phyloP scores from a whole-genome alignment of 1,139 yeast genomes.

The Candida tropicalis region DNA sequence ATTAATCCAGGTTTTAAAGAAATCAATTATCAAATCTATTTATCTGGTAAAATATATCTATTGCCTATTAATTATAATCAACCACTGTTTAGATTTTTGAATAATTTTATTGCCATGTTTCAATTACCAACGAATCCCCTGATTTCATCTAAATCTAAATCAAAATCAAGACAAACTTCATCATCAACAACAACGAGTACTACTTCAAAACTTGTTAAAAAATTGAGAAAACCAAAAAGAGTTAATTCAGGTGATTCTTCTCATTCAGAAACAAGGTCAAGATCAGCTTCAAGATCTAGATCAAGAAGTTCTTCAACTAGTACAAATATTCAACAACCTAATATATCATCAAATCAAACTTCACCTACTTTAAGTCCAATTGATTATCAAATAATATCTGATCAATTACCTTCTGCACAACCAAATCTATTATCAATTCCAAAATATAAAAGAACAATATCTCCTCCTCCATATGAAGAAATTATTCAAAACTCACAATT shows the following conservation, averaged over 20 bases:
- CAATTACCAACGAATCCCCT: not conserved
- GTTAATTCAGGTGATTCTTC: not conserved
- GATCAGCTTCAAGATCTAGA: not conserved
- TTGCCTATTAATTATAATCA: conserved; percentile 6
- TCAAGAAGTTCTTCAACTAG: conserved; percentile 9
- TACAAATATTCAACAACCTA: not conserved
- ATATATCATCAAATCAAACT: not conserved
- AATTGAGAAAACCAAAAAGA: conserved; percentile 2
- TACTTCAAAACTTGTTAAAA: too few species aligned
- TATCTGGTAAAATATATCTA: conserved; percentile 13
- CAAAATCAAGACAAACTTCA: too few species aligned
- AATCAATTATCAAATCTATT: conserved; percentile 11
- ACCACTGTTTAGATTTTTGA: not conserved
- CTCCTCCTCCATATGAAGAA: conserved; percentile 8
- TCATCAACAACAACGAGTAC: too few species aligned
- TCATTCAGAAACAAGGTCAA: not conserved
- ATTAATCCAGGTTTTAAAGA: conserved; percentile 11
- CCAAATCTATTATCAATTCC: not conserved
- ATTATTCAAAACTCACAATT: too few species aligned
- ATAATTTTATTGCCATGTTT: not conserved
- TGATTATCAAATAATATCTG: not conserved
- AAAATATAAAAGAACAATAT: not conserved
- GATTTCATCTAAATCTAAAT: not conserved
- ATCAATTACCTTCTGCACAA: not conserved
- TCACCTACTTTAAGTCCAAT: conserved; percentile 1